Evolutionary conservation across 495 filamentous ascomycete genomes (phyloP), one percentile per base, ranked within the genome.

Genomic region (Astrocystis sublimbata): DNA sequence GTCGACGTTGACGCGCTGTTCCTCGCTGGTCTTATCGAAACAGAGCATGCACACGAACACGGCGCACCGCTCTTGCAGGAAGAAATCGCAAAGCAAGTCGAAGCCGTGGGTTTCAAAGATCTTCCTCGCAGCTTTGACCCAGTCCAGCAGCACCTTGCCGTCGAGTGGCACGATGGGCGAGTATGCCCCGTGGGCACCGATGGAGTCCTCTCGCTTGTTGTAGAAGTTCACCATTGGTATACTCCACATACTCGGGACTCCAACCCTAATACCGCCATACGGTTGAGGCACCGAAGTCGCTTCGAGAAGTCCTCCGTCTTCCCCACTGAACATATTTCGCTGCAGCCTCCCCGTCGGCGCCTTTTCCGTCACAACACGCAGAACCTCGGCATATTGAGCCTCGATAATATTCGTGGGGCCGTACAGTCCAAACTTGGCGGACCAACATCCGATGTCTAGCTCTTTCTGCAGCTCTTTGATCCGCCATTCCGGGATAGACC

Each of bases 371-470:
- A 73, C 49, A 3, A 77, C 66, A 1, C 66, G 70, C 64, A 75
- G 74, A 41, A 82, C 68, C 65, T 81, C 77, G 33, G 78, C 71
- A 40, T 75, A 79, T 56, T 79, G 78, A 35, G 80, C 80, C 66
- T 80, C 68, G 26, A 82, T 68, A 24, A 82, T 60, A 4, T 67
- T 55, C 42, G 67, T 75, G 1, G 78, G 73, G 8, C 79, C 79
- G 61, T 81, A 82, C 15, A 82, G 69, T 1, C 78, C 78, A 56
- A 77, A 82, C 7, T 77, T 73, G 15, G 73, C 77, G 35, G 74
- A 75, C 80, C 80, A 82, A 40, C 76, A 73, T 5, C 78, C 80
- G 30, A 68, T 66, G 26, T 74, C 77, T 1, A 76, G 75, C 54
- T 81, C 74, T 15, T 69, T 38, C 36, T 77, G 73, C 63, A 82